Base-by-base conservation (phyloP, 2,329 filamentous ascomycete genomes). In the Onygenales sp. region DNA sequence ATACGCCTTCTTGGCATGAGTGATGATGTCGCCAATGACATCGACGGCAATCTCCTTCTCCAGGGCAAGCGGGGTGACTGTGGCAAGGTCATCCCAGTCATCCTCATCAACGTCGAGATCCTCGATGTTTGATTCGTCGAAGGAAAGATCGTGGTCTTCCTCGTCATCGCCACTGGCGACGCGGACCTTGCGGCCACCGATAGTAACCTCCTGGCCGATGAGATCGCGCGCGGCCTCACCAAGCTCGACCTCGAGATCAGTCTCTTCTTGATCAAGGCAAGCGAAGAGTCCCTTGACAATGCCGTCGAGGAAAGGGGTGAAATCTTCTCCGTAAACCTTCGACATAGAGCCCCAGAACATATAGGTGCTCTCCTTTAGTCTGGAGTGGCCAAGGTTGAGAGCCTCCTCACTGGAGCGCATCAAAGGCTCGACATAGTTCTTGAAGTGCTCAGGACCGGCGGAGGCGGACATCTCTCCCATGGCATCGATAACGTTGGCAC, bases 11-110 rank as follows among this genome's bases (percentile, higher is more conserved):
- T 89, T 90, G 47, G 89, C 89, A 75, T 94, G 85, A 46, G 87
- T 86, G 64, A 97, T 85, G 57, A 98, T 83, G 66, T 98, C 93
- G 59, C 91, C 93, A 38, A 96, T 81, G 5, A 96, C 91, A 70
- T 98, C 93, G 44, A 95, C 83, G 39, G 93, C 92, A 63, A 97
- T 94, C 73, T 98, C 93, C 74, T 97, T 96, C 78, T 97, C 93
- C 63, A 95, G 82, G 27, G 92, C 89, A 53, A 96, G 82, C 51
- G 90, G 89, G 31, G 89, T 94, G 57, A 94, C 87, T 50, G 89
- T 89, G 54, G 83, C 85, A 47, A 94, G 78, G 62, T 90, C 87
- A 62, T 90, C 86, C 81, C 88, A 90, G 57, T 90, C 88, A 55
- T 89, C 88, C 43, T 89, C 85, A 45, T 90, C 87, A 11, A 85